Conservation (phyloP, 768 basidiomycete species). For the Agaricus subrufescens region DNA sequence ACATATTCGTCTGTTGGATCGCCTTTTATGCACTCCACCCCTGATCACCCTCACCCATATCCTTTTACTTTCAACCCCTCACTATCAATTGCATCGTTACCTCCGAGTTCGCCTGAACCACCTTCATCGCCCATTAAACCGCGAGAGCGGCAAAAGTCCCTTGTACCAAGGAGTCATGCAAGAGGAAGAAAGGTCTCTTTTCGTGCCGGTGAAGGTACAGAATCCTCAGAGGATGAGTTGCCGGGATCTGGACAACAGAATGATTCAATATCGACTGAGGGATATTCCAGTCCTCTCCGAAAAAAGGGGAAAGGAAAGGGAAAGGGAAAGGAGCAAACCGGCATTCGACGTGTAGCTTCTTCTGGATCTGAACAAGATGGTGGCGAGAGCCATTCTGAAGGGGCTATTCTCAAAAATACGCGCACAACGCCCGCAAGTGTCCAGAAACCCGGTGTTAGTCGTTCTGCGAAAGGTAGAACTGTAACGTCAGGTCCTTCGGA, state of each 20-base stretch:
- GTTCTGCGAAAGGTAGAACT: neutral
- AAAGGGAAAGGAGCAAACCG: slow-evolving; percentile 13
- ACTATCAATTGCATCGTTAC: slow-evolving; percentile 41
- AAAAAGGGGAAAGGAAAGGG: slow-evolving; percentile 4
- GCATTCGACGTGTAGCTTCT: neutral
- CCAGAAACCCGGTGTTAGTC: neutral
- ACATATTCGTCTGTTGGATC: slow-evolving; percentile 8
- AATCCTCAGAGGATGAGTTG: slow-evolving; percentile 12
- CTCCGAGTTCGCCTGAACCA: slow-evolving; percentile 47
- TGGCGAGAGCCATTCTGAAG: neutral
- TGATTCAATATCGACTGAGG: neutral
- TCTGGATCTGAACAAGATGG: slow-evolving; percentile 3
- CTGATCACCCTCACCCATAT: slow-evolving; percentile 16
- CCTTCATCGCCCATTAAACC: slow-evolving; percentile 32
- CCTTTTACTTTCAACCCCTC: slow-evolving; percentile 36
- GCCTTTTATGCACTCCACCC: slow-evolving; percentile 5
- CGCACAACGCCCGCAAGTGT: neutral
- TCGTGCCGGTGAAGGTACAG: slow-evolving; percentile 28
- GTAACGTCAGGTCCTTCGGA: neutral
- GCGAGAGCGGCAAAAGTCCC: slow-evolving; percentile 25
- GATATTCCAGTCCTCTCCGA: neutral
- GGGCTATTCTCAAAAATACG: neutral
- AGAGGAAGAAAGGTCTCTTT: slow-evolving; percentile 57
- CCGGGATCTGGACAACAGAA: slow-evolving; percentile 1
- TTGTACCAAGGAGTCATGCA: slow-evolving; percentile 47